Base-by-base conservation (phyloP, 345 rosid genomes). In the Salix arbutifolia region DNA sequence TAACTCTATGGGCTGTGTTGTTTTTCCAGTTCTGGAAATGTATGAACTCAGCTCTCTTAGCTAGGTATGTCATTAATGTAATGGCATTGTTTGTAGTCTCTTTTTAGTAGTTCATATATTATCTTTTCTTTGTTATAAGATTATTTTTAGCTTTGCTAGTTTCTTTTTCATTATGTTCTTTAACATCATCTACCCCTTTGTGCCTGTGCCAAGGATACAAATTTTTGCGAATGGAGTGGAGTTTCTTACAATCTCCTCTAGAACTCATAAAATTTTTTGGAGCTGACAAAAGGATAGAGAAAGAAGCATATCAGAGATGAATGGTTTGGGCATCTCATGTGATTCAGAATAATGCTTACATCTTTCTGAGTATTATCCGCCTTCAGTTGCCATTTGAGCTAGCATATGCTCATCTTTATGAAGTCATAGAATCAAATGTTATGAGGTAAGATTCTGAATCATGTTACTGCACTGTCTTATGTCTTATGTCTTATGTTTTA, bases 1-100 rank as follows among this genome's bases (percentile, higher is more conserved):
- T 86, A 84, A 86, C 87, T 65, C 79, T 95, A 72, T 92, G 97
- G 99, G 91, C 94, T 21, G 94, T 90, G 73, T 79, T 93, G 86
- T 90, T 95, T 89, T 90, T 93, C 83, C 97, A 95, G 87, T 95
- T 91, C 80, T 93, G 99, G 99, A 95, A 93, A 84, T 94, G 97
- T 72, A 93, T 91, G 86, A 95, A 93, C 37, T 79, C 91, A 5
- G 91, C 97, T 46, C 87, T 95, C 75, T 74, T 93, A 60, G 90
- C 92, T 74, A 89, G 97, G 97, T 90, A 83, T 81, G 53, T 65
- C 11, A 58, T 56, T 74, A 58, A 33, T 12, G 14, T 40, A 12
- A 14, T 14, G 50, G 4, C 18, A 46, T 13, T 46, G 16, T 42
- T 16, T 42, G 3, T 42, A 12, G 48, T 42, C 48, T 19, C 7